Evolutionary conservation across 2,329 filamentous ascomycete genomes (phyloP), one percentile per base, ranked within the genome.

Genomic region (Fusarium sambucinum): DNA sequence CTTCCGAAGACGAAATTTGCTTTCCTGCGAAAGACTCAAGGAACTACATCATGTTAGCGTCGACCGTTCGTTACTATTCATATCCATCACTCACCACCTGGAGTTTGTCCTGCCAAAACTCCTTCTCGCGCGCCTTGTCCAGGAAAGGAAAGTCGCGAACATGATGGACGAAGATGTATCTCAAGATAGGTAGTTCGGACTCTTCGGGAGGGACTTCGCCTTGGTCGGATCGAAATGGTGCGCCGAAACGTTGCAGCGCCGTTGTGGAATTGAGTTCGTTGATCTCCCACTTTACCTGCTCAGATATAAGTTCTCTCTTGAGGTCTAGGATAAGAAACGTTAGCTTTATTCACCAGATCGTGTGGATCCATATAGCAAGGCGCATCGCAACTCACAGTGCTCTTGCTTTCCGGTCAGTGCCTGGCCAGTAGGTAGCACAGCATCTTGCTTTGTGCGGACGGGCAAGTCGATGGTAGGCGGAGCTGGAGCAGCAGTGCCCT

Each of bases 41-140:
- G 76, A 99, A 99, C 93, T 96, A 60, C 9, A 45, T 17, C 16
- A 23, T 21, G 35, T 73, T 47, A 72, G 66, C 38, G 23, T 42
- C 29, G 25, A n/a, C 14, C 12, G 13, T 14, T 16, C 23, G 17
- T 10, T 30, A n/a, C 21, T 35, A 40, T 11, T 7, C 41, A 33
- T 30, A 30, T 21, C 27, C 32, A 55, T 56, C 42, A 89, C 92
- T 72, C 81, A 97, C 93, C 77, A 94, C 88, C 83, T 99, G 96
- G 63, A 99, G 84, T 79, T 97, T 98, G 77, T 98, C 94, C 82
- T 99, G 96, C 96, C 96, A 99, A 76, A 99, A 99, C 81, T 99
- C 96, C 86, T 98, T 97, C 86, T 99, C 96, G 76, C 89, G 91
- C 23, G 96, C 96, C 84, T 97, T 93, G 80, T 99, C 94, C 68